Base-by-base conservation (phyloP, 176 grass and related monocot genomes). In the Poa pratensis region DNA sequence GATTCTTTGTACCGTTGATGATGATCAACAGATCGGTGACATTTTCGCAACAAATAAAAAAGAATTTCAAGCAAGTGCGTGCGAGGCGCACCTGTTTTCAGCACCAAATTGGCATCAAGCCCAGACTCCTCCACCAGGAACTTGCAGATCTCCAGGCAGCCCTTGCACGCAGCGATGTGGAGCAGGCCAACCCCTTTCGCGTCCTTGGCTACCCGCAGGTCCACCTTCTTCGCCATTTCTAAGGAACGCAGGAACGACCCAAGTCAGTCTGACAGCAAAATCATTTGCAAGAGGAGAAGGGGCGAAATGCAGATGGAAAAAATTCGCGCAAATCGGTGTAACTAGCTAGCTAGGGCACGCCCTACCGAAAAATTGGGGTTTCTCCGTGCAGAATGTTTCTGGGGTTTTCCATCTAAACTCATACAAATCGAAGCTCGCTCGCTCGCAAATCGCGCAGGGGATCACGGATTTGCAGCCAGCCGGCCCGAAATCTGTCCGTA, bases 101-200 rank as follows among this genome's bases (percentile, higher is more conserved):
- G 72, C 9, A 1, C 14, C 9, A 23, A 57, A 30, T 82, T 80
- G 63, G 26, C 60, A 30, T 77, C 51, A 9, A 88, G 22, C 27
- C 67, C 58, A 5, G 58, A 34, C 18, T 83, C 75, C 85, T 91
- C 89, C 27, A 73, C 53, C 4, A 91, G 54, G 65, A 77, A 88
- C 81, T n/a, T 67, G 59, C 66, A 77, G 61, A 63, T 20, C 3
- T 88, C 49, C 28, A 50, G 72, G 30, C 1, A 4, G 17, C 86
- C 86, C n/a, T 34, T 27, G 14, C 30, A 3, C 2, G 89, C 81
- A 5, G 89, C 89, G 20, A 37, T 19, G 55, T 88, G 89, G 16
- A 91, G 83, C 9, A 61, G n/a, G 26, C 22, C 74, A 13, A 12
- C 20, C 27, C 86, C 89, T 3, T 77, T 58, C 7, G 8, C 7